Base-by-base conservation (phyloP, 179 eudicot genomes). In the Amaranthus tricolor region DNA sequence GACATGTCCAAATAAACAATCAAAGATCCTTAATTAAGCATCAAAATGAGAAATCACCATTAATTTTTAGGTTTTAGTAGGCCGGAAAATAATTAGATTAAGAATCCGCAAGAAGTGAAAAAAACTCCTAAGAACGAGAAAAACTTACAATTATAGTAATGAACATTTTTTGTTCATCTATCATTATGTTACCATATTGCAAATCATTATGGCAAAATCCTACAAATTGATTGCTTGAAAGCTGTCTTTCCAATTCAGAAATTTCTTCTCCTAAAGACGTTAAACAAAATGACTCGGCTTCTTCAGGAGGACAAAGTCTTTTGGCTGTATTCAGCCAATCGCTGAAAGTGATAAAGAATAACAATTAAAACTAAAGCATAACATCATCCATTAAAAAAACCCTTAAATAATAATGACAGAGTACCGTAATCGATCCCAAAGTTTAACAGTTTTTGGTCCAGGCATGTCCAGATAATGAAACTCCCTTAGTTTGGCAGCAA, bases 151-250 rank as follows among this genome's bases (percentile, higher is more conserved):
- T 92, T 57, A 92, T 85, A 57, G 97, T 92, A 76, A 92, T 79
- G n/a, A 75, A 84, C 70, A 79, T 86, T 63, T 88, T 88, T 66
- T 85, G 88, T 77, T 92, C 97, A 67, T 90, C 89, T 20, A 92
- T 86, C 97, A 92, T 92, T 80, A 92, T 86, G 86, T 92, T 92
- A 49, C 97, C 96, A 86, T 92, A 92, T 64, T 92, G 97, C 69
- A 92, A 79, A 82, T 92, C 97, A 81, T 92, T 92, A 89, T 92
- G 97, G 87, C 97, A 92, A 84, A 90, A 92, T 52, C 86, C 97
- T 65, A 85, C 53, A 16, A 40, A 71, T 63, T 82, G 86, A 75
- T 76, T 52, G 48, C 66, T 61, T 21, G 91, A 74, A 62, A 92
- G 86, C 73, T 62, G 74, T 62, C 75, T 86, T 53, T 92, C 91